Conservation (phyloP, 768 basidiomycete genomes). For the Amanita inopinata region DNA sequence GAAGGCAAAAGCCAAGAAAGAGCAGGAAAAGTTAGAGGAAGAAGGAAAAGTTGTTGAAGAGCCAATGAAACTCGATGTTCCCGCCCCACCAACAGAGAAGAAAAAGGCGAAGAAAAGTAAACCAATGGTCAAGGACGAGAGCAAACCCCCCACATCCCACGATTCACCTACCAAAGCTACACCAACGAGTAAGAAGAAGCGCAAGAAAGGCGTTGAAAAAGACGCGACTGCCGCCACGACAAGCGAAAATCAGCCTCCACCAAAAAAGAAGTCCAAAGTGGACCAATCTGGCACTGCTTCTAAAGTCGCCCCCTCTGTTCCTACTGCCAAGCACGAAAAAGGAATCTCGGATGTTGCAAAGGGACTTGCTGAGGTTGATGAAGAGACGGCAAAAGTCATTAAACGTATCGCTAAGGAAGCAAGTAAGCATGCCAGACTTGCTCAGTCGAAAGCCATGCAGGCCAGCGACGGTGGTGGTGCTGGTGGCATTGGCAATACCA, state of each 20-base stretch:
- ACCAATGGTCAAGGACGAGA: constrained; percentile 14
- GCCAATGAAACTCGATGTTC: no score
- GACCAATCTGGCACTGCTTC: background rate
- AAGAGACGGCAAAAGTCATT: constrained; percentile 11
- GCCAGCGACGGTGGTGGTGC: constrained; percentile 5
- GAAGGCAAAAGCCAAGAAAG: constrained; percentile 2
- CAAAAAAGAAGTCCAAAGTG: constrained; percentile 5
- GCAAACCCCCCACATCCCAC: background rate
- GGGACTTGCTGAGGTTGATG: constrained; percentile 8
- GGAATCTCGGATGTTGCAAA: constrained; percentile 9
- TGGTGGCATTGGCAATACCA: background rate
- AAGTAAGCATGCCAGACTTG: constrained; percentile 26
- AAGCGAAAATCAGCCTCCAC: background rate
- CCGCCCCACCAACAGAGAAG: constrained; percentile 6
- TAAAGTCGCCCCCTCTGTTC: no score
- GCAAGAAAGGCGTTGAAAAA: constrained; percentile 6
- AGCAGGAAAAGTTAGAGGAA: constrained; percentile 4
- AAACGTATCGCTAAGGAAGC: constrained; percentile 28
- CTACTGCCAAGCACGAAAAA: constrained; percentile 3
- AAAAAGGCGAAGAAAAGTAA: constrained; percentile 14
- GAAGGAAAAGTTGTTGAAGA: constrained; percentile 19
- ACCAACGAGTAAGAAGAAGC: background rate
- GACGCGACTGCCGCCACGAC: background rate
- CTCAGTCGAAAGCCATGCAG: constrained; percentile 20
- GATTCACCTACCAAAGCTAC: background rate